These are phyloP conservation scores for Phytophthora litchii DNA, from an alignment of 352 stramenopile species.

Conservation along the genomic window DNA sequence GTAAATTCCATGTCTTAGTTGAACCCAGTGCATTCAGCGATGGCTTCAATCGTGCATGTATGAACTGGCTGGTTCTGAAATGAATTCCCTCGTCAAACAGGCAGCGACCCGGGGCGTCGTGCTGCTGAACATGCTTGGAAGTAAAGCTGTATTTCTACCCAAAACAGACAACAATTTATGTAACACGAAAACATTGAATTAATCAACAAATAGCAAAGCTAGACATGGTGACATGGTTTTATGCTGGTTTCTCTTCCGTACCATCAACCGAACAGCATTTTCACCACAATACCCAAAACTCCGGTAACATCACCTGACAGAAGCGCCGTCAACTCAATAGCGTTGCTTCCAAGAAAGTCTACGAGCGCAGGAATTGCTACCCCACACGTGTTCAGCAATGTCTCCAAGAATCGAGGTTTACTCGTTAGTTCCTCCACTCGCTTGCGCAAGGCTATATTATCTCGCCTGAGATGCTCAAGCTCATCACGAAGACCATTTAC, in stretches of 20 bases:
- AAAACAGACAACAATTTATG: no score
- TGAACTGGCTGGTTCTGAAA: background rate
- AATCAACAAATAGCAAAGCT: no score
- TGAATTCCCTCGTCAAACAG: background rate
- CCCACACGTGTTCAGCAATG: background rate
- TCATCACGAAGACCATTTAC: background rate
- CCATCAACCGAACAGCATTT: background rate
- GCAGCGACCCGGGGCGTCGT: no score
- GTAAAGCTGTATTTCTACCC: no score
- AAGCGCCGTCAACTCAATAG: background rate
- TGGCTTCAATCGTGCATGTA: background rate
- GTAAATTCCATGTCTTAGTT: background rate
- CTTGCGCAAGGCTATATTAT: background rate
- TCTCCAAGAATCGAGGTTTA: conserved; percentile 1
- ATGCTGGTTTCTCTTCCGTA: no score
- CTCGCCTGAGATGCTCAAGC: background rate
- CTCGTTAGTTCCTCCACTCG: background rate
- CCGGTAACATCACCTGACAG: background rate
- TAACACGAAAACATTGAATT: no score
- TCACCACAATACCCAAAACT: background rate
- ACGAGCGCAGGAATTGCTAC: background rate
- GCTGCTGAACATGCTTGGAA: no score
- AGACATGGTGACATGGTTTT: no score
- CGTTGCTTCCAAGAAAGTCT: background rate
- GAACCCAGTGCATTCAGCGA: background rate